Evolutionary conservation across 371 early-diverging fungal genomes (phyloP).

Genomic region (Choanephora cucurbitarum): DNA sequence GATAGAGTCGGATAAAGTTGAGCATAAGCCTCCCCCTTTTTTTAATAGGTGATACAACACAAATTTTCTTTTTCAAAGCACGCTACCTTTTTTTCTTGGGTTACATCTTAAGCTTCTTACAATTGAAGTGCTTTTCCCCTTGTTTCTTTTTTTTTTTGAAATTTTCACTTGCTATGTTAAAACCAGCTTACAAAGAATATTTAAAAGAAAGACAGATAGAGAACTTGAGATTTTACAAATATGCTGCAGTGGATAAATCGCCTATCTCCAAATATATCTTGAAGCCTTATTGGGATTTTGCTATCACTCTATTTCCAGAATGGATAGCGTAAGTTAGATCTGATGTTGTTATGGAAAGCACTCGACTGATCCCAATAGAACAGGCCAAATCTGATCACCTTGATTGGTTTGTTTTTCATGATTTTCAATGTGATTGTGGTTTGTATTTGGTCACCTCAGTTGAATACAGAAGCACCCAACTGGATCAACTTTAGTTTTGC

Average conservation of each 20-base stretch:
- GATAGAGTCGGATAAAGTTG: too few relatives aligned
- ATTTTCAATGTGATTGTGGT: conserved; percentile 75
- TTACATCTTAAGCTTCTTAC: too few relatives aligned
- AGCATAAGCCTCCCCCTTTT: too few relatives aligned
- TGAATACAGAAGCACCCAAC: conserved; percentile 69
- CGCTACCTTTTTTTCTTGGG: too few relatives aligned
- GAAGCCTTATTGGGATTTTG: conserved; percentile 89
- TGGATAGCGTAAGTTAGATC: conserved; percentile 94
- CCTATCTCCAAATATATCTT: conserved; percentile 82
- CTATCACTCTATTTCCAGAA: conserved; percentile 84
- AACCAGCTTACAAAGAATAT: conserved; percentile 26
- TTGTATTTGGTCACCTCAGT: conserved; percentile 74
- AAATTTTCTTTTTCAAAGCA: too few relatives aligned
- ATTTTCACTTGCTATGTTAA: not conserved
- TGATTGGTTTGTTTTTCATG: conserved; percentile 90
- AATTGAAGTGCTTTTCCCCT: not conserved
- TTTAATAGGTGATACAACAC: too few relatives aligned
- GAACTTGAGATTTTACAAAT: conserved; percentile 82
- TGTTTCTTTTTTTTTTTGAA: conserved; percentile 1
- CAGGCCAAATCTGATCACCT: conserved; percentile 98
- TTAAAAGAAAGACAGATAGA: conserved; percentile 59
- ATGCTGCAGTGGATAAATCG: conserved; percentile 86
- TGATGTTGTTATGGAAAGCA: too few relatives aligned
- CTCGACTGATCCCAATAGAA: not conserved
- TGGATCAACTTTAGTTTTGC: conserved; percentile 91